Evolutionary conservation across 176 grass and related monocot genomes (phyloP), one percentile per base, ranked within the genome.

Genomic region (Zea mays): DNA sequence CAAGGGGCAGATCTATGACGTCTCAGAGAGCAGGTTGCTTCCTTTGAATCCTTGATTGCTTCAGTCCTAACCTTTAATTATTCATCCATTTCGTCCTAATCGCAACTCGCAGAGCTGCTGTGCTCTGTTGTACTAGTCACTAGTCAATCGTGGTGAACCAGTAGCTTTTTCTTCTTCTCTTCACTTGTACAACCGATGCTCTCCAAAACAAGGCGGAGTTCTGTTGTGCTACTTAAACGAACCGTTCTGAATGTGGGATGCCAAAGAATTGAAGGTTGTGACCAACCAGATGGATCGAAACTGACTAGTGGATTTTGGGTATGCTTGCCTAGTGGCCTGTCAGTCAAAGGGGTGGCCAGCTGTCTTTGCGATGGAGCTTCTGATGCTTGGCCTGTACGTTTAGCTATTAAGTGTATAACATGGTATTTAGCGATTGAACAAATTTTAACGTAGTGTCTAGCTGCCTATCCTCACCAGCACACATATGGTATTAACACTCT

Each of bases 1-100:
- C 83, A 98, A 92, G 51, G 85, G 89, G 59, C 91, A 98, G 89
- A 94, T 98, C 89, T 98, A 92, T 55, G 95, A 92, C 38, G 80
- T 98, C 80, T 90, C 89, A 11, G 89, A 94, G 80, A 87, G 91
- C 91, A 98, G 91, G 89, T 98, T 10, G 16, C 1, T 42, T 72
- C 47, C 62, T n/a, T 20, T 65, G 6, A 49, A 49, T 49, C 20
- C 44, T 35, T 48, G 11, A 71, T 16, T 47, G 0, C 44, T 50
- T 46, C 20, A 27, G 10, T 10, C 10, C 8, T 75, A 9, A 3
- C 39, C 38, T 56, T 48, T 34, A 45, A 75, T 43, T 60, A 2
- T 33, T 33, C 54, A 34, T 44, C 20, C 20, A 52, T 72, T 49
- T 35, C 27, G 13, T 0, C 17, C 33, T 14, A 37, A 37, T 0